A percentile compares a stretch with the other conserved stretches of the same genome.
Evolutionary conservation across 345 rosid species (phyloP).

Genomic region (Salix purpurea): DNA sequence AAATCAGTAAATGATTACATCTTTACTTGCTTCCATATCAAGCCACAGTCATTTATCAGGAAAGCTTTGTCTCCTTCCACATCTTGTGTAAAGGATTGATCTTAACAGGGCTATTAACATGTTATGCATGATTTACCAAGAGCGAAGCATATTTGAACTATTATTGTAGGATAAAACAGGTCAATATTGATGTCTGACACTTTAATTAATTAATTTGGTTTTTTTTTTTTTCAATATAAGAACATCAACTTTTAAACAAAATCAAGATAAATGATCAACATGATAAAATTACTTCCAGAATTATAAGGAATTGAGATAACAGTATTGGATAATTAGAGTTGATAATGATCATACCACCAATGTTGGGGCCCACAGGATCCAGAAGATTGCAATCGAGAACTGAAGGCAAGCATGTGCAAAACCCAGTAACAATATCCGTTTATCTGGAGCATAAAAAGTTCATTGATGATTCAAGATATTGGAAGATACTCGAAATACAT

Average conservation of each 20-base stretch:
- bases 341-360: slow-evolving; percentile 62
- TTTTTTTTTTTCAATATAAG: neutral
- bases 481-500: neutral
- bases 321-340: slow-evolving; percentile 3
- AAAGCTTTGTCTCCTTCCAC: too few species aligned
- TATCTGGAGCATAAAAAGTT: slow-evolving; percentile 46
- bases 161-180: neutral
- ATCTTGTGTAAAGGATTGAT: neutral
- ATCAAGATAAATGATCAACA: neutral
- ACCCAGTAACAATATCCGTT: slow-evolving; percentile 70
- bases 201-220: too few species aligned
- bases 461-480: neutral
- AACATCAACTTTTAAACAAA: neutral
- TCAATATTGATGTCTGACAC: too few species aligned
- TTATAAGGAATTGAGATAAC: neutral
- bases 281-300: neutral
- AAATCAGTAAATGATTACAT: neutral
- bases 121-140: neutral
- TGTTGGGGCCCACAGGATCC: slow-evolving; percentile 96
- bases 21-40: neutral
- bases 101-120: neutral
- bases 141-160: neutral
- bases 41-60: neutral
- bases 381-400: slow-evolving; percentile 69
- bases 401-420: slow-evolving; percentile 80